phyloP scores from a whole-genome alignment of 257 asterid genomes.

The Buddleja alternifolia region DNA sequence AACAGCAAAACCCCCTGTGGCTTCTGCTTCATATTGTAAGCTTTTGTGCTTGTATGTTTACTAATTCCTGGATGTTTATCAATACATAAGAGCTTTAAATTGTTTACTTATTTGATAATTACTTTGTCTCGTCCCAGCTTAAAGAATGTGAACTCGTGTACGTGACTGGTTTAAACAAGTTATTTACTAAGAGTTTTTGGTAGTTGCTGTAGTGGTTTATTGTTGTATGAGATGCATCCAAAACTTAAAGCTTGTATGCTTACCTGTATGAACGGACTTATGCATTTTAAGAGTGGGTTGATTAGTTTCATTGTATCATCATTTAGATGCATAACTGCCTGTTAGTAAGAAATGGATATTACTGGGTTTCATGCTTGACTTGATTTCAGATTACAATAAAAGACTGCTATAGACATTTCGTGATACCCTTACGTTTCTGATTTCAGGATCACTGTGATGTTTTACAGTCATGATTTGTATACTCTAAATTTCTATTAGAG shows the following conservation, averaged over 20 bases:
- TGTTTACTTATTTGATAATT: not conserved
- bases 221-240: not conserved
- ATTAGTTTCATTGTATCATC: not conserved
- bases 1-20: slow-evolving; percentile 95
- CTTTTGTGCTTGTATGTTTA: slow-evolving; percentile 10
- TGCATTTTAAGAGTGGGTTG: not conserved
- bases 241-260: not conserved
- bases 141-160: not conserved
- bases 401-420: not conserved
- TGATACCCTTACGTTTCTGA: too few species aligned
- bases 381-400: not conserved
- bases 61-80: not conserved
- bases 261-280: not conserved
- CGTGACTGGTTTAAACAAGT: too few species aligned
- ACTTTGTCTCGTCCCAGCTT: not conserved
- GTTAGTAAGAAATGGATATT: too few species aligned
- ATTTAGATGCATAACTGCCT: too few species aligned
- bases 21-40: slow-evolving; percentile 89
- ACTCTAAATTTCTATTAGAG: too few species aligned
- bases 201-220: not conserved
- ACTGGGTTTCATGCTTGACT: slow-evolving; percentile 5
- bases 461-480: too few species aligned
- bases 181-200: not conserved
- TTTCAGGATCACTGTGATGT: too few species aligned
- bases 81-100: not conserved